Evolutionary conservation across 441 rosid genomes (phyloP).

Genomic region (Populus trichocarpa): DNA sequence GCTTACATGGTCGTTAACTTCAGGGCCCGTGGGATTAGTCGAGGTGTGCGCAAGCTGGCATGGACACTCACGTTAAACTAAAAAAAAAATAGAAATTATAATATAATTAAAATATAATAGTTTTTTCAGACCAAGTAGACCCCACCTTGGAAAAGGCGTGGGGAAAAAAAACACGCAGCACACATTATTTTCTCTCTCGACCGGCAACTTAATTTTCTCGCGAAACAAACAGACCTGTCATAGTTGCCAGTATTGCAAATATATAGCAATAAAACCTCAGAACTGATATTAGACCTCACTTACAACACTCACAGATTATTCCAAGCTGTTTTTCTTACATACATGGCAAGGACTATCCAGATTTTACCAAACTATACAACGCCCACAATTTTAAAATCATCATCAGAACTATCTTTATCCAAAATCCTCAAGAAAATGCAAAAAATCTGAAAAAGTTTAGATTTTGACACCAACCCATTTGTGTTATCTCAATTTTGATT

Average conservation of each 20-base stretch:
- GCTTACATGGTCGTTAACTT: too few species aligned
- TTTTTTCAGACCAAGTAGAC: too few species aligned
- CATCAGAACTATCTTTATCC: neutral
- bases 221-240: slow-evolving; percentile 1
- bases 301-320: neutral
- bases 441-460: neutral
- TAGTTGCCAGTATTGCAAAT: neutral
- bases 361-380: neutral
- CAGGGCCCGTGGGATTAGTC: too few species aligned
- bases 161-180: too few species aligned
- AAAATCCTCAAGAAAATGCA: neutral
- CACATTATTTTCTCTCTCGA: neutral
- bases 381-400: neutral
- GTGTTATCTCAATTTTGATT: neutral
- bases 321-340: neutral
- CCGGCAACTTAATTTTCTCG: slow-evolving; percentile 6
- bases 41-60: too few species aligned
- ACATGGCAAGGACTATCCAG: neutral
- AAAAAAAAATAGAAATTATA: too few species aligned
- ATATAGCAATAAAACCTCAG: neutral
- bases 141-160: neutral
- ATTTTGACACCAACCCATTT: neutral
- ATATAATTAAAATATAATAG: too few species aligned
- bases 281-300: neutral
- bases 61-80: too few species aligned